Base-by-base conservation (phyloP, 306 rosid species). In the Senna tora region DNA sequence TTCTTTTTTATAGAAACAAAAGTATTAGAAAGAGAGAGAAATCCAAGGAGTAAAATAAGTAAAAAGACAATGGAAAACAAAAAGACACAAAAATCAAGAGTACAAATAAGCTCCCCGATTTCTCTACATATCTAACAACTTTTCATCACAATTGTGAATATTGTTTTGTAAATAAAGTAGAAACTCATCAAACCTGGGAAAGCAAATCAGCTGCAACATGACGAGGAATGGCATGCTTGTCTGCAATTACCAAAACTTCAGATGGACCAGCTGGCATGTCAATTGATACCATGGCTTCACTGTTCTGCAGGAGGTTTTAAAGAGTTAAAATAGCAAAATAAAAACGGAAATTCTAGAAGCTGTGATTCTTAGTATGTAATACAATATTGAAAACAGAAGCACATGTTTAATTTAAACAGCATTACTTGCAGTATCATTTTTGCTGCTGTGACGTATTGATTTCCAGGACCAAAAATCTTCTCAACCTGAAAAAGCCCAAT, bases 261-360 rank as follows among this genome's bases (percentile, higher is more conserved):
- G 99, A 94, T 63, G 99, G 99, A 55, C 99, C 99, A 0, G 99
- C 99, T 3, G 99, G 97, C 99, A 91, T 91, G 81, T 94, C 99
- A 82, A 94, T 94, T 46, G 99, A 89, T 70, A 94, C 87, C 99
- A 94, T 91, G 60, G 99, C 97, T 82, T 94, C 99, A 62, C 99
- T 94, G 69, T 94, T 94, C 99, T 94, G 85, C 69, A 57, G 38
- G 72, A 71, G 71, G 74, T 47, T 45, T 70, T 7, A 17, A 73
- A 30, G 57, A 12, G 17, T 13, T 22, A 51, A 36, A 36, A 4
- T 36, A 36, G 5, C 6, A 36, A 36, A 36, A 36, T 4, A 4
- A 49, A 17, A 28, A 12, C 12, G 21, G 6, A 50, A 52, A 47
- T 9, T 14, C 19, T 41, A 59, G 14, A 73, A 9, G 22, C 42